Evolutionary conservation across 345 rosid species (phyloP).

Genomic region (Eucalyptus paniculata): DNA sequence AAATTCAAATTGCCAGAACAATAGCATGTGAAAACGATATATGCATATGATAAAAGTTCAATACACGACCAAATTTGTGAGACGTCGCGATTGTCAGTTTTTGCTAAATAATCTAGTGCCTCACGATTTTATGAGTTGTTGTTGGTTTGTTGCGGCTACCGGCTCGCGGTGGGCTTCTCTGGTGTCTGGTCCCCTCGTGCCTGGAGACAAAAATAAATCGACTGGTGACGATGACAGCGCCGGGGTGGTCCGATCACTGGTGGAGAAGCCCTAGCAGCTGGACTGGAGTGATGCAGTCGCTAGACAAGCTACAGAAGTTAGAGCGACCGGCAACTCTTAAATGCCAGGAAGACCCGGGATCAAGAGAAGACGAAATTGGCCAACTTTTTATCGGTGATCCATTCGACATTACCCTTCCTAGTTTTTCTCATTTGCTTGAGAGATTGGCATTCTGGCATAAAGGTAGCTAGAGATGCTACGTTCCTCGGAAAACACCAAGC

Average conservation of each 20-base stretch:
- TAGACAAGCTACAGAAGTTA: slow-evolving; percentile 77
- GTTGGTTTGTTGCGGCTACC: neutral
- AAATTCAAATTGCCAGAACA: too few relatives aligned
- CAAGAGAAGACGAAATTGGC: slow-evolving; percentile 33
- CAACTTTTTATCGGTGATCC: neutral
- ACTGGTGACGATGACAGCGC: neutral
- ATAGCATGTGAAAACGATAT: too few relatives aligned
- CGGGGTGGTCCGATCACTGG: slow-evolving; percentile 18
- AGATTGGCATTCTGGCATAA: neutral
- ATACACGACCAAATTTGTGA: neutral
- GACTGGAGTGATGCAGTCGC: slow-evolving; percentile 76
- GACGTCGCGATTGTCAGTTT: neutral
- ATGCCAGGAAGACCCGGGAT: slow-evolving; percentile 17
- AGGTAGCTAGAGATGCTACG: neutral
- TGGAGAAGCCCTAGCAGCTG: slow-evolving; percentile 68
- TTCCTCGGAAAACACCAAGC: neutral
- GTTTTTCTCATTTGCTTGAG: neutral
- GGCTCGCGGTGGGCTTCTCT: neutral
- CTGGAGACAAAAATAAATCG: neutral
- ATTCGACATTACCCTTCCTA: neutral
- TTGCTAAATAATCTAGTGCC: neutral
- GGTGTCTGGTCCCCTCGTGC: neutral
- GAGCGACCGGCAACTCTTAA: slow-evolving; percentile 68
- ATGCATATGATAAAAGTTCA: neutral
- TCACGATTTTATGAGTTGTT: neutral